phyloP scores from a whole-genome alignment of 2,329 filamentous ascomycete genomes.

The Botrytis sinoallii region DNA sequence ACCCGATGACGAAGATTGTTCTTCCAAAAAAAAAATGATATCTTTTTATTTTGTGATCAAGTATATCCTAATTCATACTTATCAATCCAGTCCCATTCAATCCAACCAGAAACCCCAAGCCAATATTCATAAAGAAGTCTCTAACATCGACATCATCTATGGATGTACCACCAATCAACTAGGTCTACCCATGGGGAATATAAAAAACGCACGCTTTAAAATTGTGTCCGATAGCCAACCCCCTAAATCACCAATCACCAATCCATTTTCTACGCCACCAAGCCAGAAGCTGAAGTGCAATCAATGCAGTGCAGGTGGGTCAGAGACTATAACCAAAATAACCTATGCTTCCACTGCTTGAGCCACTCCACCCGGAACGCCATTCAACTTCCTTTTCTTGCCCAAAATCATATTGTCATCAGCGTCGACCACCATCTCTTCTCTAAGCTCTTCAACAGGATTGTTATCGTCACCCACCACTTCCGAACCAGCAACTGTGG shows the following conservation, averaged over 20 bases:
- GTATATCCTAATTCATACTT: background rate
- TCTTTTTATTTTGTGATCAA: background rate
- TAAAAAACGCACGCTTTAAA: slow-evolving; percentile 6
- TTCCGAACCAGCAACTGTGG: slow-evolving; percentile 54
- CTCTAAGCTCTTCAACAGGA: slow-evolving; percentile 34
- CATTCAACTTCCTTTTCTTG: slow-evolving; percentile 28
- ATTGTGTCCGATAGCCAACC: background rate
- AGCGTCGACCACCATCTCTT: slow-evolving; percentile 30
- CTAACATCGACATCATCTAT: slow-evolving; percentile 5
- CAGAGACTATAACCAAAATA: background rate
- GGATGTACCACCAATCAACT: background rate
- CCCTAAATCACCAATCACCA: background rate
- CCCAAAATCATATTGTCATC: slow-evolving; percentile 31
- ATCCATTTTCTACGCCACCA: slow-evolving; percentile 11
- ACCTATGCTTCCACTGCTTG: slow-evolving; percentile 6
- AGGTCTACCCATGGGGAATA: slow-evolving; percentile 5
- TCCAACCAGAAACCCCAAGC: background rate
- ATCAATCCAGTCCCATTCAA: background rate
- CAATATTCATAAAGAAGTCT: slow-evolving; percentile 3
- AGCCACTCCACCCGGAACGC: background rate
- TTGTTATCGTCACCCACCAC: slow-evolving; percentile 44
- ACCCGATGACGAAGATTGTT: background rate
- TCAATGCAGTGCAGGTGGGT: background rate
- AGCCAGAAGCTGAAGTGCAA: slow-evolving; percentile 10
- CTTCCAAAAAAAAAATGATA: background rate